phyloP scores from a whole-genome alignment of 805 yeast species.

The Naumovozyma castellii region DNA sequence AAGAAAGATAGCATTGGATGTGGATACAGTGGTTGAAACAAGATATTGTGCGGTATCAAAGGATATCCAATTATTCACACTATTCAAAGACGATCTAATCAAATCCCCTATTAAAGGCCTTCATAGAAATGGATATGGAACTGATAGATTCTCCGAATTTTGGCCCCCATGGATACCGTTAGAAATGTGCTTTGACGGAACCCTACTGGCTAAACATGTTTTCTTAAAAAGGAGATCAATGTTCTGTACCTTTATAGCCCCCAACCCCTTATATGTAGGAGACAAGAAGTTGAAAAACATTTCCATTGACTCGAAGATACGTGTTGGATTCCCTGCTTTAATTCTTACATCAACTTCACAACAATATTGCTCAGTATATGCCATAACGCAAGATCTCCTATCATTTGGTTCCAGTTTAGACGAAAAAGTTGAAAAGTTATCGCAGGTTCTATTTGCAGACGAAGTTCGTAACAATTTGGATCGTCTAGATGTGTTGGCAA shows the following conservation, averaged over 20 bases:
- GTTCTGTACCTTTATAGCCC: slow-evolving; percentile 40
- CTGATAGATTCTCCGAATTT: slow-evolving; percentile 18
- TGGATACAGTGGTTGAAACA: slow-evolving; percentile 39
- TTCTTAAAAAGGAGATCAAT: slow-evolving; percentile 45
- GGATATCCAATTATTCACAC: slow-evolving; percentile 47
- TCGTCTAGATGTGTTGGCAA: slow-evolving; percentile 34
- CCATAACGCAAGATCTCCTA: slow-evolving; percentile 39
- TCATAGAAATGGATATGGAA: slow-evolving; percentile 24
- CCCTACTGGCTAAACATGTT: slow-evolving; percentile 34
- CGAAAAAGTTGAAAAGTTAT: slow-evolving; percentile 37
- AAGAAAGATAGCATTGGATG: slow-evolving; percentile 21
- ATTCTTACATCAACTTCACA: slow-evolving; percentile 45
- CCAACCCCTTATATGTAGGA: slow-evolving; percentile 42
- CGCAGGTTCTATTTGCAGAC: slow-evolving; percentile 45
- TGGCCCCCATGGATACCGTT: slow-evolving; percentile 67
- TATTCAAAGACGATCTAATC: slow-evolving; percentile 33
- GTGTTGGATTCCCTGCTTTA: slow-evolving; percentile 37
- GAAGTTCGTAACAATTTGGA: slow-evolving; percentile 35
- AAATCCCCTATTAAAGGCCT: slow-evolving; percentile 21
- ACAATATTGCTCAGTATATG: slow-evolving; percentile 47
- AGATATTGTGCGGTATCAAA: slow-evolving; percentile 47
- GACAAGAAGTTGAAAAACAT: slow-evolving; percentile 19
- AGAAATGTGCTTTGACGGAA: slow-evolving; percentile 49
- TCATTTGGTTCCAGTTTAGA: slow-evolving; percentile 30
- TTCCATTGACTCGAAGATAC: slow-evolving; percentile 24